Conservation (phyloP, 495 filamentous ascomycete genomes). For the Xanthoparmelia taractica region DNA sequence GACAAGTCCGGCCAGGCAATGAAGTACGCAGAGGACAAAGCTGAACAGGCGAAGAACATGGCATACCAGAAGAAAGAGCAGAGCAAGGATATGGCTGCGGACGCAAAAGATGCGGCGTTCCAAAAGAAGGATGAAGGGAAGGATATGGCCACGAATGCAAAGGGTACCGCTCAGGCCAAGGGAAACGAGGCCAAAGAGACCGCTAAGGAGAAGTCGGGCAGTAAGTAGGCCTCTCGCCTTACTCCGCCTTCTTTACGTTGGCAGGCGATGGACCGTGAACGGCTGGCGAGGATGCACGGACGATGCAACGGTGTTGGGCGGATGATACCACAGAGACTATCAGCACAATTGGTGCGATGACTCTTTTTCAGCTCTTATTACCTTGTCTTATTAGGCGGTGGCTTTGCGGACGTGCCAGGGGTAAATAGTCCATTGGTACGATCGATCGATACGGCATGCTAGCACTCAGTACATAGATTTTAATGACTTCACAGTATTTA, state of each 20-base stretch:
- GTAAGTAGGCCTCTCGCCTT: not conserved
- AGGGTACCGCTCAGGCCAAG: slow-evolving; percentile 10
- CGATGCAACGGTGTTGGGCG: not conserved
- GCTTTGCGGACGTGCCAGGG: slow-evolving; percentile 1
- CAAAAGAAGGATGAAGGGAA: slow-evolving; percentile 8
- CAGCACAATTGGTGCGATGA: not conserved
- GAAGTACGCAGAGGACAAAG: slow-evolving; percentile 17
- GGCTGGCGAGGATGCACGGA: not conserved
- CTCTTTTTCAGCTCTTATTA: not conserved
- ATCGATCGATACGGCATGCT: not conserved
- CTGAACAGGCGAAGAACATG: slow-evolving; percentile 19
- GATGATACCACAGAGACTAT: not conserved
- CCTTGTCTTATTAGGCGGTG: not conserved
- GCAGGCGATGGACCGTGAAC: not conserved
- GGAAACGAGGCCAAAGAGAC: slow-evolving; percentile 9
- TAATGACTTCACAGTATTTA: not conserved
- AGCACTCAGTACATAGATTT: not conserved
- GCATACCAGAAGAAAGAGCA: slow-evolving; percentile 49
- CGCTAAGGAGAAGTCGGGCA: slow-evolving; percentile 19
- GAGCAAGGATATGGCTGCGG: slow-evolving; percentile 15
- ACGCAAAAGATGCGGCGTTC: slow-evolving; percentile 6
- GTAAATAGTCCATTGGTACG: slow-evolving; percentile 10
- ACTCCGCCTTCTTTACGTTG: not conserved
- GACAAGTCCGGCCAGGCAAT: slow-evolving; percentile 12
- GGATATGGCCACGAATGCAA: slow-evolving; percentile 10